Evolutionary conservation across 2,329 filamentous ascomycete genomes (phyloP).

Genomic region (Pyricularia sp.): DNA sequence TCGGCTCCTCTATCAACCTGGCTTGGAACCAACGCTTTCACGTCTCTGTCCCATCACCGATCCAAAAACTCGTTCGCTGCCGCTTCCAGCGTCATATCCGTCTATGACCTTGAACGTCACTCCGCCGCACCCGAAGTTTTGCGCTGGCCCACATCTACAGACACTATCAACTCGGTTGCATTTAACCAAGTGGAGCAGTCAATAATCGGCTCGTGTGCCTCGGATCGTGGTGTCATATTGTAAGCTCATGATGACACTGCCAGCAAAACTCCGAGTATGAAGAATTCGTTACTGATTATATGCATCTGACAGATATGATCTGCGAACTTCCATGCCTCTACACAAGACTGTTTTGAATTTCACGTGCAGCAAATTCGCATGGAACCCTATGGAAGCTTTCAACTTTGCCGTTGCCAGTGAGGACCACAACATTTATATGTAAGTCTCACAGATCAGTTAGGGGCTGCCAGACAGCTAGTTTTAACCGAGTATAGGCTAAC

Average conservation of each 20-base stretch:
- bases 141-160: conserved; percentile 74
- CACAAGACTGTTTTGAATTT: conserved; percentile 72
- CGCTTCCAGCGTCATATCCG: conserved; percentile 57
- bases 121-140: conserved; percentile 72
- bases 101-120: conserved; percentile 77
- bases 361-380: conserved; percentile 69
- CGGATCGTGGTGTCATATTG: conserved; percentile 74
- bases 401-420: conserved; percentile 84
- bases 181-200: conserved; percentile 95
- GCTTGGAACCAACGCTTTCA: conserved; percentile 68
- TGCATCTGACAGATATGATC: conserved; percentile 48
- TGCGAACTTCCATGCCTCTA: conserved; percentile 73
- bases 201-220: conserved; percentile 71
- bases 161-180: conserved; percentile 77
- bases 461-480: not conserved
- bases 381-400: conserved; percentile 67
- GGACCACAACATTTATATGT: conserved; percentile 73
- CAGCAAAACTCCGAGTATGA: not conserved
- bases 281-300: not conserved
- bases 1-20: conserved; percentile 66
- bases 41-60: conserved; percentile 70
- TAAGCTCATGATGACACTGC: not conserved
- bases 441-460: not conserved
- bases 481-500: not conserved
- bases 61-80: conserved; percentile 67